Evolutionary conservation across 371 early-diverging fungal genomes (phyloP).

Genomic region (Rhizomucor pusillus): DNA sequence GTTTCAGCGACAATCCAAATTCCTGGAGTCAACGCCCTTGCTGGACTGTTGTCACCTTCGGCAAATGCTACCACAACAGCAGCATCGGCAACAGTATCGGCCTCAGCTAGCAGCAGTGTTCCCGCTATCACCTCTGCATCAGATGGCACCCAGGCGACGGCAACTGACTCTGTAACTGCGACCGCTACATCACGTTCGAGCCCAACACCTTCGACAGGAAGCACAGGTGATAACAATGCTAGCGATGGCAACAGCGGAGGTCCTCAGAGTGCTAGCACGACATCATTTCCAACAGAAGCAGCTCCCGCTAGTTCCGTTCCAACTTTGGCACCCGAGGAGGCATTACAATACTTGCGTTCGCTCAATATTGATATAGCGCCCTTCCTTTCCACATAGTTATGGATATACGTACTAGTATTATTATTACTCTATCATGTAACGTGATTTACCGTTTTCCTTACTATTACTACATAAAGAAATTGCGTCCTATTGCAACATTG

Average conservation of each 20-base stretch:
- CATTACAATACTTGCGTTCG: no score
- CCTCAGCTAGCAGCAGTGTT: background rate
- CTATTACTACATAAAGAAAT: background rate
- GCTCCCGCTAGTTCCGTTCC: no score
- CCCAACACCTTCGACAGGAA: background rate
- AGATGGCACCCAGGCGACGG: background rate
- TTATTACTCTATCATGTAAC: background rate
- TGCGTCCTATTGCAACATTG: constrained; percentile 6
- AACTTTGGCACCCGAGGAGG: no score
- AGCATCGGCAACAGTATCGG: background rate
- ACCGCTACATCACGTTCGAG: background rate
- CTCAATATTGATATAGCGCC: no score
- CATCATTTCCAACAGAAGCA: no score
- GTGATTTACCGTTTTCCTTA: background rate
- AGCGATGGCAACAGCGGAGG: background rate
- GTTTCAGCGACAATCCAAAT: background rate
- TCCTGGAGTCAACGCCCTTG: background rate
- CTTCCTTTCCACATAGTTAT: no score
- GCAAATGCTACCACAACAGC: background rate
- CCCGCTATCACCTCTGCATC: background rate
- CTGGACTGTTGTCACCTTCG: no score
- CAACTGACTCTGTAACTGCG: background rate
- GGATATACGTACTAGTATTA: no score
- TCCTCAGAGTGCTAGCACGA: no score
- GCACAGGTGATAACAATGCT: background rate